phyloP scores from a whole-genome alignment of 2,329 filamentous ascomycete species.

The Aspergillus hortae region DNA sequence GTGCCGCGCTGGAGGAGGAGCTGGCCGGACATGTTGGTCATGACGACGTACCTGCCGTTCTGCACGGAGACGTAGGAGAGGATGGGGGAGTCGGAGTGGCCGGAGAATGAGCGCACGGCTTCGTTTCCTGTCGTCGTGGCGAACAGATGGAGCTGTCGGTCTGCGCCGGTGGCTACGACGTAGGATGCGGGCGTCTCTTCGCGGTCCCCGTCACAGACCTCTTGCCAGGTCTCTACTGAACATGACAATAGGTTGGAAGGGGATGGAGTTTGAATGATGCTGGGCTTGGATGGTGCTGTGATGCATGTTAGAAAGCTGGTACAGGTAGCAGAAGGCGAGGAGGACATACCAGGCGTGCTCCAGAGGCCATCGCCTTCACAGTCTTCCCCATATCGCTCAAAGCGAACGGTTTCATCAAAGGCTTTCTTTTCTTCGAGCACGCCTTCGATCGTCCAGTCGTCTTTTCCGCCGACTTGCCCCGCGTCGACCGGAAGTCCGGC shows the following conservation, averaged over 20 bases:
- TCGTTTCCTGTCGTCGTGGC: conserved; percentile 18
- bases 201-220: conserved; percentile 8
- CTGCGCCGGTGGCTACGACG: conserved; percentile 46
- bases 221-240: conserved; percentile 39
- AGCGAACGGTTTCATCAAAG: conserved; percentile 54
- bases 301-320: background rate
- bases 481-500: conserved; percentile 52
- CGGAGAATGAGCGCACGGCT: conserved; percentile 21
- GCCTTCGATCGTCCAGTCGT: conserved; percentile 55
- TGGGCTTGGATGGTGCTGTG: conserved; percentile 46
- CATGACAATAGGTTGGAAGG: conserved; percentile 53
- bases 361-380: conserved; percentile 43
- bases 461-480: conserved; percentile 37
- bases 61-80: conserved; percentile 48
- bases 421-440: conserved; percentile 59
- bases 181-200: conserved; percentile 15
- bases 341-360: conserved; percentile 41
- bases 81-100: conserved; percentile 44
- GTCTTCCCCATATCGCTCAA: conserved; percentile 53
- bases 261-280: conserved; percentile 41
- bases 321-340: background rate
- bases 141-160: conserved; percentile 49
- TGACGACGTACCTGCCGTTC: conserved; percentile 44
- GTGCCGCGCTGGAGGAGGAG: conserved; percentile 48
- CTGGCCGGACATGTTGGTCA: conserved; percentile 59